A percentile compares a stretch with the other conserved stretches of the same genome.
phyloP scores from a whole-genome alignment of 2,329 filamentous ascomycete species.

The Pseudofabraea citricarpa region DNA sequence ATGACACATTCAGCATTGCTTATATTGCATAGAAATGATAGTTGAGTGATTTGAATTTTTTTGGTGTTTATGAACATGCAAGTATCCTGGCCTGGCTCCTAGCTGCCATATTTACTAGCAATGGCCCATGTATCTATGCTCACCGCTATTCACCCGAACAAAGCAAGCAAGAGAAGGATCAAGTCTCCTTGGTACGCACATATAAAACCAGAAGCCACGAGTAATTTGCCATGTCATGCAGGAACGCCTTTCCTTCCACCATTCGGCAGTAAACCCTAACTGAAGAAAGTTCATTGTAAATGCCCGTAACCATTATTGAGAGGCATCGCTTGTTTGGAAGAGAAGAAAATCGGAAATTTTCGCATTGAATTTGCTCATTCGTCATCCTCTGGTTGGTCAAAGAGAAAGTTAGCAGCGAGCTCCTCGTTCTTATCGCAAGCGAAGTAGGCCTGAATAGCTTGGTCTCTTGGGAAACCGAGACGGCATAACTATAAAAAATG shows the following conservation, averaged over 20 bases:
- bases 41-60: not conserved
- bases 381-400: slow-evolving; percentile 91
- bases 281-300: not conserved
- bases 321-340: not conserved
- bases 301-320: not conserved
- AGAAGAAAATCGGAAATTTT: not conserved
- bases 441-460: slow-evolving; percentile 97
- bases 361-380: slow-evolving; percentile 42
- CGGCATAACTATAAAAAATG: slow-evolving; percentile 64
- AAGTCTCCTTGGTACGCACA: no score
- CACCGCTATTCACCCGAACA: not conserved
- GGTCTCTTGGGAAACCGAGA: slow-evolving; percentile 86
- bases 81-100: not conserved
- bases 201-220: not conserved
- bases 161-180: no score
- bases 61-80: not conserved
- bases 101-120: not conserved
- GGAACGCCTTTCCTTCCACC: not conserved
- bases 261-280: not conserved
- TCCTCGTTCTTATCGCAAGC: slow-evolving; percentile 99
- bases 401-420: slow-evolving; percentile 94
- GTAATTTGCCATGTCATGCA: slow-evolving; percentile 7
- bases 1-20: no score
- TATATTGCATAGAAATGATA: no score
- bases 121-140: not conserved